Percentiles rank a stretch among this genome's conserved stretches.
Evolutionary conservation across 2,329 filamentous ascomycete species (phyloP).

Genomic region (Dactylellina parvicollis): DNA sequence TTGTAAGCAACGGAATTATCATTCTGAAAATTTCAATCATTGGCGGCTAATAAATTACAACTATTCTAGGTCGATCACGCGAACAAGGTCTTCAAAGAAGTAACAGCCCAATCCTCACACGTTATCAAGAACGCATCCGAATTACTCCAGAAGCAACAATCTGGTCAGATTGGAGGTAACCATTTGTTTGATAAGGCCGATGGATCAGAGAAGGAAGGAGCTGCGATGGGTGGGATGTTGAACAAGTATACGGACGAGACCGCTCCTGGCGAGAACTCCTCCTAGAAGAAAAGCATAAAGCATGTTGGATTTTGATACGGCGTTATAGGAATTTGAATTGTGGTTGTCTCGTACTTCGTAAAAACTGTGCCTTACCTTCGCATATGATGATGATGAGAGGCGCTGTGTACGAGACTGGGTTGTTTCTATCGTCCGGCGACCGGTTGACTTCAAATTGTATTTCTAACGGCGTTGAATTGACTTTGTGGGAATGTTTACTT

Average conservation of each 20-base stretch:
- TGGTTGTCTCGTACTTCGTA: no score
- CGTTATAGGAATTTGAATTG: background rate
- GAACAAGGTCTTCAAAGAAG: conserved; percentile 15
- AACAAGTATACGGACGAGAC: conserved; percentile 27
- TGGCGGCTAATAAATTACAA: background rate
- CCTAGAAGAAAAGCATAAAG: conserved; percentile 1
- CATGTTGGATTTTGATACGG: background rate
- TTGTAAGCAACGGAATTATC: background rate
- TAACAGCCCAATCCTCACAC: conserved; percentile 11
- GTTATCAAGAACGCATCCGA: background rate
- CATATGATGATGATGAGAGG: no score
- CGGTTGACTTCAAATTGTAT: no score
- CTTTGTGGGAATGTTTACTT: background rate
- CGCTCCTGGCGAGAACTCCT: conserved; percentile 20
- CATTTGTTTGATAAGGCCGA: conserved; percentile 24
- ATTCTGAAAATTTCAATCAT: background rate
- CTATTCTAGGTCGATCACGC: conserved; percentile 15
- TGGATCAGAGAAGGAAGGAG: conserved; percentile 26
- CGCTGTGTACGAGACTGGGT: no score
- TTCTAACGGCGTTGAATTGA: no score
- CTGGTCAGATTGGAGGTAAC: conserved; percentile 12
- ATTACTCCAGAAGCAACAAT: background rate
- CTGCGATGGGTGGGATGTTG: conserved; percentile 9
- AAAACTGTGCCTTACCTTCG: no score
- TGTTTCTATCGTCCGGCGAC: no score